phyloP scores from a whole-genome alignment of 495 filamentous ascomycete genomes.

The Hyaloscypha variabilis region DNA sequence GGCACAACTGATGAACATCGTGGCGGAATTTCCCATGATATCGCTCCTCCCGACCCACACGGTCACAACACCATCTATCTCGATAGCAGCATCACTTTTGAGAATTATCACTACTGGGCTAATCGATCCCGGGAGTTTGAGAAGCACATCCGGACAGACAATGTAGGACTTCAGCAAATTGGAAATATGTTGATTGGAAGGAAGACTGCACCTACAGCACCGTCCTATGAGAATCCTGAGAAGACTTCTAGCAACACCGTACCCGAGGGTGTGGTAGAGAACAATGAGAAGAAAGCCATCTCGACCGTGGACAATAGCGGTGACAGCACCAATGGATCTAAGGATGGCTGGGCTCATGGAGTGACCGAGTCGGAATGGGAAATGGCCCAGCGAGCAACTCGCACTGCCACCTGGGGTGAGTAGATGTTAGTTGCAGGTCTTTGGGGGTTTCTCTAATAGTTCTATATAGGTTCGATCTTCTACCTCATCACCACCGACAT shows the following conservation, averaged over 20 bases:
- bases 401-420: too few relatives aligned
- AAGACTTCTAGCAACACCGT: background rate
- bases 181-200: background rate
- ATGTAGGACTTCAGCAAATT: constrained; percentile 7
- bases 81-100: constrained; percentile 13
- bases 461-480: constrained; percentile 36
- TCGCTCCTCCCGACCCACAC: constrained; percentile 2
- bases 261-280: background rate
- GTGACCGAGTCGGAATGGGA: constrained; percentile 7
- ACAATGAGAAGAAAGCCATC: background rate
- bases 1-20: constrained; percentile 9
- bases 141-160: constrained; percentile 10
- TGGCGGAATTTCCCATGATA: background rate
- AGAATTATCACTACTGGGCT: constrained; percentile 16
- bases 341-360: constrained; percentile 8
- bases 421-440: too few relatives aligned
- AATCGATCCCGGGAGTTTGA: constrained; percentile 14
- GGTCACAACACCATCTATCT: constrained; percentile 16
- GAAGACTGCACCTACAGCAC: too few relatives aligned
- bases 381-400: too few relatives aligned
- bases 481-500: constrained; percentile 60
- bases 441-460: too few relatives aligned
- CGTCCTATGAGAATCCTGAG: background rate
- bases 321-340: background rate
- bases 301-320: too few relatives aligned